phyloP scores from a whole-genome alignment of 768 basidiomycete genomes.

The Cystobasidium onofrii region DNA sequence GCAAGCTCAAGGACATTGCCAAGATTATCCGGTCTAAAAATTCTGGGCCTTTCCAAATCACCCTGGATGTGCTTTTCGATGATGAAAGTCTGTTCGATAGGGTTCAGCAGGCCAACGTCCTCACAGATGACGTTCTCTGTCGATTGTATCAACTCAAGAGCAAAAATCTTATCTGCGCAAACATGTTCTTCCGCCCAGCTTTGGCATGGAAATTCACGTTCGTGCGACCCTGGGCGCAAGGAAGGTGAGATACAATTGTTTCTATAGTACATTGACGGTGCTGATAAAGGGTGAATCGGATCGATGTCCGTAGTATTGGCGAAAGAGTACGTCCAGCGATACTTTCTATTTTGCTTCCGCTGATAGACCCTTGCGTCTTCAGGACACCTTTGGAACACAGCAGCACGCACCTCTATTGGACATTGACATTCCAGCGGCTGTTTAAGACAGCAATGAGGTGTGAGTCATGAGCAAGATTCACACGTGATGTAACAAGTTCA shows the following conservation, averaged over 20 bases:
- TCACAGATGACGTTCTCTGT: neutral
- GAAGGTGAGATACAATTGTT: neutral
- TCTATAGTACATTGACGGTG: neutral
- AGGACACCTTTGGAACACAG: constrained; percentile 21
- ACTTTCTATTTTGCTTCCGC: neutral
- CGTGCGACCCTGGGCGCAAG: constrained; percentile 10
- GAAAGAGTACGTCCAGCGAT: neutral
- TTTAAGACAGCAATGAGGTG: neutral
- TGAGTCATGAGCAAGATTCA: neutral
- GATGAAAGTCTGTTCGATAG: neutral
- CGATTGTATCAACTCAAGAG: neutral
- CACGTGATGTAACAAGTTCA: neutral
- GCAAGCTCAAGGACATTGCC: constrained; percentile 8
- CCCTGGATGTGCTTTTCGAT: constrained; percentile 16
- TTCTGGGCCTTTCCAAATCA: constrained; percentile 21
- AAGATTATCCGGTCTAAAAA: constrained; percentile 17
- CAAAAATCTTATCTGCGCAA: neutral
- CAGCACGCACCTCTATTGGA: constrained; percentile 12
- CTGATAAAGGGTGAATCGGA: neutral
- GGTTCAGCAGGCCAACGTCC: neutral
- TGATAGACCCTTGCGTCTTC: neutral
- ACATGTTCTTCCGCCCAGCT: constrained; percentile 25
- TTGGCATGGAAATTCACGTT: constrained; percentile 13
- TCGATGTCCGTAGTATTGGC: neutral
- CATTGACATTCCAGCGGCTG: neutral